A percentile compares a stretch with the other conserved stretches of the same genome.
phyloP scores from a whole-genome alignment of 2,329 filamentous ascomycete genomes.

The Ceratocystis colombiana region DNA sequence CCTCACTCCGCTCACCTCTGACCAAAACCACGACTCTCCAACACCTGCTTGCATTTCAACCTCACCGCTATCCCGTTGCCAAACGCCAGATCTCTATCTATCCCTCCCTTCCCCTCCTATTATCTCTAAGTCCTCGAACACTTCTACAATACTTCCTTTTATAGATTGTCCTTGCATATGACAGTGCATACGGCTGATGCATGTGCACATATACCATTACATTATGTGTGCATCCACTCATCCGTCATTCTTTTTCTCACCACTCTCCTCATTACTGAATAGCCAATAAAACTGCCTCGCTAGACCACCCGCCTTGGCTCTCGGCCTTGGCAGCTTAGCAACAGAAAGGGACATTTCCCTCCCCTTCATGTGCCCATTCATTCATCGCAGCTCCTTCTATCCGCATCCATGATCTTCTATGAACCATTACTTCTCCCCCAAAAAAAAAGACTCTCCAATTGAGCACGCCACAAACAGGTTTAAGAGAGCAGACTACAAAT shows the following conservation, averaged over 20 bases:
- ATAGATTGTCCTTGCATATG: not conserved
- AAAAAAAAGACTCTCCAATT: not conserved
- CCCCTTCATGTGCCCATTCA: not conserved
- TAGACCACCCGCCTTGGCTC: conserved; percentile 7
- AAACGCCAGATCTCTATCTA: not conserved
- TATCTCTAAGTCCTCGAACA: not conserved
- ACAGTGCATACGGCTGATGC: not conserved
- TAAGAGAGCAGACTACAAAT: not conserved
- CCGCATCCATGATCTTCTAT: not conserved
- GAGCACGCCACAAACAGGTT: not conserved
- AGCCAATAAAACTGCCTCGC: not conserved
- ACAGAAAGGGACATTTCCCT: not conserved
- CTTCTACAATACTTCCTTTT: not conserved
- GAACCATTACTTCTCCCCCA: not conserved
- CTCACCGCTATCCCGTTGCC: not conserved
- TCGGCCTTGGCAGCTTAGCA: conserved; percentile 11
- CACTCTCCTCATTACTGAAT: not conserved
- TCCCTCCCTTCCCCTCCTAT: not conserved
- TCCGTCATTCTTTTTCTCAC: not conserved
- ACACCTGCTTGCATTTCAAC: conserved; percentile 1
- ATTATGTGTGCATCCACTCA: not conserved
- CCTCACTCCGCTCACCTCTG: not conserved
- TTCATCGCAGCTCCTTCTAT: not conserved
- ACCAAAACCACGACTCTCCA: not conserved
- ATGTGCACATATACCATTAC: not conserved